Conservation (phyloP, 306 rosid species). For the Malus domestica region DNA sequence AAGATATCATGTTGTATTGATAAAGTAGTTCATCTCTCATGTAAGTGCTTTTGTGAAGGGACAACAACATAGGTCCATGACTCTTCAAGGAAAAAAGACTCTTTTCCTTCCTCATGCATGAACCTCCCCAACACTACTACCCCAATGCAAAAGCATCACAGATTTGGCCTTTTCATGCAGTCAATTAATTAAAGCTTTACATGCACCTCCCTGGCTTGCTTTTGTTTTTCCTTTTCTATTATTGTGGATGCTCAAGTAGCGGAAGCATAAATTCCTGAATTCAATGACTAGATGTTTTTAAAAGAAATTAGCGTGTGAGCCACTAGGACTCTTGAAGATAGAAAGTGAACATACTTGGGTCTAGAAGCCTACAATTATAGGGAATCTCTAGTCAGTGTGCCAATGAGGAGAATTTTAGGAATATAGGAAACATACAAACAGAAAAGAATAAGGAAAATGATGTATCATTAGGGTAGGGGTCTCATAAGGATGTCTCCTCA, state of each 20-base stretch:
- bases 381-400: constrained; percentile 6
- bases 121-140: constrained; percentile 21
- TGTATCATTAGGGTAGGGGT: constrained; percentile 23
- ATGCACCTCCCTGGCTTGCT: background rate
- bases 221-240: background rate
- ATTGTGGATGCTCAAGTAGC: too few relatives aligned
- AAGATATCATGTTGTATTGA: constrained; percentile 39
- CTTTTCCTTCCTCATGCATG: constrained; percentile 44
- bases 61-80: constrained; percentile 36
- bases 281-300: too few relatives aligned
- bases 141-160: constrained; percentile 7
- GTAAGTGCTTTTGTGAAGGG: constrained; percentile 36
- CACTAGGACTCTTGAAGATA: too few relatives aligned
- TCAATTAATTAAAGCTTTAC: background rate
- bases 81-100: constrained; percentile 10
- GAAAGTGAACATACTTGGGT: too few relatives aligned
- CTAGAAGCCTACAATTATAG: background rate
- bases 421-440: constrained; percentile 36
- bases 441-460: constrained; percentile 51
- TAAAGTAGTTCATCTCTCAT: constrained; percentile 45
- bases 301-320: background rate
- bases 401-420: constrained; percentile 37
- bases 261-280: too few relatives aligned
- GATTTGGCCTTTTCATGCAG: background rate
- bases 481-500: constrained; percentile 34